Base-by-base conservation (phyloP, 176 grass and related monocot genomes). In the Carex cristatella region DNA sequence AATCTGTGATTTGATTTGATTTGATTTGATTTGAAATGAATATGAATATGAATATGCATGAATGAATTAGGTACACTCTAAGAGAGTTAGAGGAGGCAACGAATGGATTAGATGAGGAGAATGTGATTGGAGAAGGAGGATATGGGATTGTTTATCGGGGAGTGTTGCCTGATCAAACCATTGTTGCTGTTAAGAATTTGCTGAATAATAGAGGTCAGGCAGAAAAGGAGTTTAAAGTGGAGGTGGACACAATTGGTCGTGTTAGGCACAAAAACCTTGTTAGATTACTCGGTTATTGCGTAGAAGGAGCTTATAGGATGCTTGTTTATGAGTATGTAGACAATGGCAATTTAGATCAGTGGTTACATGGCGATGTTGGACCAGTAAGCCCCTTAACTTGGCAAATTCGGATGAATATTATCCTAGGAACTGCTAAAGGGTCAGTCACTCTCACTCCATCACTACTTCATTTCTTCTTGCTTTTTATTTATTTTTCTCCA, bases 221-320 rank as follows among this genome's bases (percentile, higher is more conserved):
- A 4, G 89, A 95, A 88, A 98, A 90, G 85, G 95, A 98, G 88
- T 95, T 98, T 85, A 79, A 79, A 63, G 79, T 91, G 40, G 95
- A 98, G 83, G 95, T 95, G 0, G 93, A 91, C 53, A 89, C 83
- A 5, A 98, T 95, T 77, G 93, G 95, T 35, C 93, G 95, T 2
- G 93, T 98, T 62, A 67, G 95, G 88, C 95, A 98, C 89, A 98
- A 98, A 89, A 98, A 98, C 40, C 88, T 98, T 33, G 93, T 95
- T 60, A 91, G 95, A 71, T 82, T 98, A 82, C 91, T 98, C n/a
- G 95, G 95, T 55, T 98, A 95, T 79, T 98, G 95, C 28, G 83
- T 89, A 38, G 95, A 95, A 89, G 95, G 93, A 65, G 77, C 91
- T 65, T 92, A 92, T 87, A 91, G 93, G 88, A 94, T 98, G 93